Evolutionary conservation across 495 filamentous ascomycete species (phyloP), one percentile per base, ranked within the genome.

Genomic region (Penicillium longicatenatum): DNA sequence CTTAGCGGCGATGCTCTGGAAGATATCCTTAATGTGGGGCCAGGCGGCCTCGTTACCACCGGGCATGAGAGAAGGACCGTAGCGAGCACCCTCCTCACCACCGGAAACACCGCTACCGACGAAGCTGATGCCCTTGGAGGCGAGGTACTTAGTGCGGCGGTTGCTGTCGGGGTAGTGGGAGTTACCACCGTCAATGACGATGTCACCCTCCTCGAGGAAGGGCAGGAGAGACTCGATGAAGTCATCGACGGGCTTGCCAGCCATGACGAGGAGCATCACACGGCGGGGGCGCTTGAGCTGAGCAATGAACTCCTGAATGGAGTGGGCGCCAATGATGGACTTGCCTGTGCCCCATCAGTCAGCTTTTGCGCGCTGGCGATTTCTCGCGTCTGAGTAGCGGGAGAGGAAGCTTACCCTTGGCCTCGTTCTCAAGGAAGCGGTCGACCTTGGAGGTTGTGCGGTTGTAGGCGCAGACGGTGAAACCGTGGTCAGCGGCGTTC

Each of bases 121-220:
- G 75, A 96, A 98, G 67, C 89, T 88, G 76, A 98, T 91, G 61
- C 90, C 88, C 87, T 98, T 98, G 68, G 71, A 70, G 21, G 77
- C 72, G 48, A 98, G 84, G 76, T 95, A 93, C 73, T 88, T 80
- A 67, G 90, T 90, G 69, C 94, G 90, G 79, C 94, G 92, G 85
- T 96, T 98, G 82, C 88, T 91, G 80, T 98, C 94, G 69, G 94
- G 94, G 86, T 88, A 98, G 81, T 98, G 94, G 48, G 95, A 98
- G 86, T 98, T 98, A 63, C 94, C 94, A 75, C 94, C 94, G 70
- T 98, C 94, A 68, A 98, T 98, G 81, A 98, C 94, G 82, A 98
- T 96, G 77, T 98, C 94, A 61, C 93, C 94, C 74, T 86, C 75
- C 76, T 96, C 91, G 50, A 93, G 81, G 73, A 89, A 87, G 50